Evolutionary conservation across 1,284 basidiomycete genomes (phyloP), one percentile per base, ranked within the genome.

Genomic region (Boletellus deceptivus): DNA sequence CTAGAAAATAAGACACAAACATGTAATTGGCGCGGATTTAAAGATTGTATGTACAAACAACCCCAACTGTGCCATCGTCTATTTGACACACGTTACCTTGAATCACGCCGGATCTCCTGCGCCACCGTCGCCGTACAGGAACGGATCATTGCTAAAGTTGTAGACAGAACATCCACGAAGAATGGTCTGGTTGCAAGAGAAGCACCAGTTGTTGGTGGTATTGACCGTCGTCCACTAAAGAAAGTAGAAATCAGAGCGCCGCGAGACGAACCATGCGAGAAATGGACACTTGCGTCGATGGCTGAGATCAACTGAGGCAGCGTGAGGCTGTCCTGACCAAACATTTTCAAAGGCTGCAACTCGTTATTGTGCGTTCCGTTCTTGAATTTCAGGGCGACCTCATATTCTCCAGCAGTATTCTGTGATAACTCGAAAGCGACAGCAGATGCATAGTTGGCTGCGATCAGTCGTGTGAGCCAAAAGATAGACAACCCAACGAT

Each of bases 381-480:
- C 52, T 77, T 74, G 71, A 81, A 80, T 54, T 72, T 74, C 51
- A 78, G 34, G n/a, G 69, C 65, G 52, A 61, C 64, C 35, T 46
- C 35, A 17, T 60, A 58, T 16, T 56, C 59, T 49, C 58, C 64
- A 27, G 49, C 45, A 14, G 46, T 31, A 4, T 59, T 54, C 42
- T 63, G 46, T 27, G 70, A 68, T 1, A 82, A 44, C 59, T 82
- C 79, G 36, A 79, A 61, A 6, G 76, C 70, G 33, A 73, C 59
- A 3, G 68, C 70, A 0, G 74, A 73, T 3, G 78, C 79, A 52
- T 79, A 82, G 59, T 80, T 72, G 37, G 75, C 79, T 68, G 64
- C 18, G 17, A 18, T 56, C 33, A 16, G 61, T 43, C 29, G 29
- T 22, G 39, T 39, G 14, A 56, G 41, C 6, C 36, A 38, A 11